Evolutionary conservation across 176 grass and related monocot species (phyloP).

Genomic region (Eremochloa ophiuroides): DNA sequence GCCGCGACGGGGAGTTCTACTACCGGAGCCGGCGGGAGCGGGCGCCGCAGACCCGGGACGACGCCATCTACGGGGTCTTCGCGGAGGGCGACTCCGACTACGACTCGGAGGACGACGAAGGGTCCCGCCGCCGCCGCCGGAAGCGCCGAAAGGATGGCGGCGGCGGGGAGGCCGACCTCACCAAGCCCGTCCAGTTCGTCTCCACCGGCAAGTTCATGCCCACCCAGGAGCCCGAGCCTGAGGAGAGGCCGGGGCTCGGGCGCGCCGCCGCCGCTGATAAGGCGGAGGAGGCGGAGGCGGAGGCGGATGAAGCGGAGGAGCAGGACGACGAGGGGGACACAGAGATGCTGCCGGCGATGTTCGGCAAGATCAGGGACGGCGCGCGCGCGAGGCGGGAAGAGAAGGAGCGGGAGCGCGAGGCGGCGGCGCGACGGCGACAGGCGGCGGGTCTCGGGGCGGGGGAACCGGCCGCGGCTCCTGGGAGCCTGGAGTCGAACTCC

Average conservation of each 20-base stretch:
- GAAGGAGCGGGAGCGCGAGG: slow-evolving; percentile 49
- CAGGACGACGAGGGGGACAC: slow-evolving; percentile 15
- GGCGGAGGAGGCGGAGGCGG: slow-evolving; percentile 6
- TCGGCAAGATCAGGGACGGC: slow-evolving; percentile 51
- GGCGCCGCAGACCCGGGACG: slow-evolving; percentile 53
- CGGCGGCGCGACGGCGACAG: slow-evolving; percentile 30
- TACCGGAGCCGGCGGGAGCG: slow-evolving; percentile 54
- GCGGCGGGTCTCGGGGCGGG: slow-evolving; percentile 9
- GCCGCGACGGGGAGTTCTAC: slow-evolving; percentile 77
- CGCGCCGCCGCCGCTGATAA: neutral
- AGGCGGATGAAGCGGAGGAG: slow-evolving; percentile 19
- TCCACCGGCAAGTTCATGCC: slow-evolving; percentile 49
- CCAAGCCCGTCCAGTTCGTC: slow-evolving; percentile 62
- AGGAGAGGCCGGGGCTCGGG: slow-evolving; percentile 25
- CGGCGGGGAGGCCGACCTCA: slow-evolving; percentile 38
- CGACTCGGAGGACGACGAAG: slow-evolving; percentile 42
- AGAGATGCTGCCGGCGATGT: slow-evolving; percentile 19
- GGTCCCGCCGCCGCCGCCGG: slow-evolving; percentile 40
- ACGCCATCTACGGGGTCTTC: slow-evolving; percentile 70
- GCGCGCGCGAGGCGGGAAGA: slow-evolving; percentile 65
- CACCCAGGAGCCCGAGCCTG: slow-evolving; percentile 25
- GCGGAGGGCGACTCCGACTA: slow-evolving; percentile 52
- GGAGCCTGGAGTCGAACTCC: slow-evolving; percentile 41
- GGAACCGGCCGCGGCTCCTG: neutral
- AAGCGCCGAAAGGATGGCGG: slow-evolving; percentile 35